Conservation (phyloP, 306 rosid genomes). For the Trichosanthes truncata region DNA sequence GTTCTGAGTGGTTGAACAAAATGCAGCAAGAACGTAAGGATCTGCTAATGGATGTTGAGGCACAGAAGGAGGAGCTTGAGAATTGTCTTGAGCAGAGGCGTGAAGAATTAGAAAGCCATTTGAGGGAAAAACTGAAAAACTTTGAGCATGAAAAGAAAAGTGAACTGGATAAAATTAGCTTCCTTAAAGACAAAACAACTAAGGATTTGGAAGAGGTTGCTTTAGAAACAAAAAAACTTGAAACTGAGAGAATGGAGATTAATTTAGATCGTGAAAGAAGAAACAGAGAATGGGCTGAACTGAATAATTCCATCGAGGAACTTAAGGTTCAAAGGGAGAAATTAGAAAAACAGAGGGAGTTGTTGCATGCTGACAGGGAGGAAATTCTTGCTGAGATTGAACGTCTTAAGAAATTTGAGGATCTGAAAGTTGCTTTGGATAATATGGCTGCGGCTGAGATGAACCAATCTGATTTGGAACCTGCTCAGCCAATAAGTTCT, state of each 20-base stretch:
- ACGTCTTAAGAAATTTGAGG: conserved; percentile 58
- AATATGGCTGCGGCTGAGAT: conserved; percentile 34
- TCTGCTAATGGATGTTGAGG: conserved; percentile 67
- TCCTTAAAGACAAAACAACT: conserved; percentile 58
- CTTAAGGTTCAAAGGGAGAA: conserved; percentile 83
- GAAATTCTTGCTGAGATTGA: conserved; percentile 63
- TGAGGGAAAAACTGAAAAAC: conserved; percentile 54
- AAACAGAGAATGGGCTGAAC: conserved; percentile 86
- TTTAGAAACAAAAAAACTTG: conserved; percentile 67
- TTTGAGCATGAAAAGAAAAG: conserved; percentile 75
- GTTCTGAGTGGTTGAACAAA: conserved; percentile 75
- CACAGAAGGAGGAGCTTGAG: conserved; percentile 61
- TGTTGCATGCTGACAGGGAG: conserved; percentile 75
- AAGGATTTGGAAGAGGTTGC: conserved; percentile 72
- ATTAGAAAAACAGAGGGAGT: conserved; percentile 73
- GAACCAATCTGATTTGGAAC: conserved; percentile 44
- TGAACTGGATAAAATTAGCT: conserved; percentile 44
- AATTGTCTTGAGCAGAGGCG: conserved; percentile 77
- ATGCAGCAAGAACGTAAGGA: conserved; percentile 86
- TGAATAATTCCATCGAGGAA: conserved; percentile 70
- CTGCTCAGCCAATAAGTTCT: conserved; percentile 34
- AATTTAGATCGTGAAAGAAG: conserved; percentile 76
- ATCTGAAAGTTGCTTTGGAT: conserved; percentile 55
- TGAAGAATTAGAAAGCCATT: conserved; percentile 76
- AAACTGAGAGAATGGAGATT: conserved; percentile 65